Conservation (phyloP, 169 alveolate species). For the Plasmodium vivax region DNA sequence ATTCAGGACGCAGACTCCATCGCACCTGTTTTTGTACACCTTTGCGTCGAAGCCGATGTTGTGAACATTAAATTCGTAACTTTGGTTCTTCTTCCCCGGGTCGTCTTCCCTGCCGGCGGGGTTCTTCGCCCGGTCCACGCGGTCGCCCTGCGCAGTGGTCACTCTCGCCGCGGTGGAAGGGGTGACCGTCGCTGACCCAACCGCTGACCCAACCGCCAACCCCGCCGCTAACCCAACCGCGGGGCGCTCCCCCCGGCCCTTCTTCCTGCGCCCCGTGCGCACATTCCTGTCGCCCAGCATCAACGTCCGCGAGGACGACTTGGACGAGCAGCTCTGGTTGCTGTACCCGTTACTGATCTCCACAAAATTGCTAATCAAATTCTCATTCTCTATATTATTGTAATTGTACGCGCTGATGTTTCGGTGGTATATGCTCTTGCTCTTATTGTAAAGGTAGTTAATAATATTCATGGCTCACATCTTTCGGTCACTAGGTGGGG, state of each 20-base stretch:
- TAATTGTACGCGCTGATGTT: constrained; percentile 43
- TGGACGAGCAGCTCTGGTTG: constrained; percentile 8
- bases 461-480: constrained; percentile 75
- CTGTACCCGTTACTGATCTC: constrained; percentile 30
- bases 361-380: constrained; percentile 39
- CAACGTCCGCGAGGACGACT: constrained; percentile 25
- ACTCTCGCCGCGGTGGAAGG: not conserved
- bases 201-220: not conserved
- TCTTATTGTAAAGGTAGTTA: constrained; percentile 58
- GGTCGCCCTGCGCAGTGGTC: not conserved
- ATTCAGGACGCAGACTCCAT: constrained; percentile 69
- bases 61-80: constrained; percentile 51
- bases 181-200: not conserved
- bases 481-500: not conserved
- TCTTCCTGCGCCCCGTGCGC: not conserved
- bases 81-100: not conserved
- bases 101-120: not conserved
- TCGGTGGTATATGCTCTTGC: constrained; percentile 65
- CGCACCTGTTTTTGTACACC: constrained; percentile 66
- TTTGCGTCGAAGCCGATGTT: constrained; percentile 52
- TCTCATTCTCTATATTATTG: constrained; percentile 68
- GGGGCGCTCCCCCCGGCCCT: not conserved
- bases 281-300: not conserved
- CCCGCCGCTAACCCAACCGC: not conserved
- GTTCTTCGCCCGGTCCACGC: not conserved